A percentile compares a stretch with the other conserved stretches of the same genome.
These are phyloP conservation scores for Piromyces finnis DNA, from an alignment of 192 early-diverging fungal genomes.

Conservation along the genomic window DNA sequence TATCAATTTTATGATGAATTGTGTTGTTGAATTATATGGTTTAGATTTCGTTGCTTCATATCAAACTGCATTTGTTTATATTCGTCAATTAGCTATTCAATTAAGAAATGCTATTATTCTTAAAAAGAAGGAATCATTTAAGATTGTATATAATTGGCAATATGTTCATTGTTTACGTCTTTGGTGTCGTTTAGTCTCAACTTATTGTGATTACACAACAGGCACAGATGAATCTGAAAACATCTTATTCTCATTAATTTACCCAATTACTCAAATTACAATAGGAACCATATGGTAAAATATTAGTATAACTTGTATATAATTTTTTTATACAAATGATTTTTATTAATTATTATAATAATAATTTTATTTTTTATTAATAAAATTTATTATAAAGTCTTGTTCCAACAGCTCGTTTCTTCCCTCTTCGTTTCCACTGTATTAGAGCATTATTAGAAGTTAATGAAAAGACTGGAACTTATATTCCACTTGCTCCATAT, in stretches of 20 bases:
- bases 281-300: slow-evolving; percentile 37
- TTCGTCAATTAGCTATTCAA: slow-evolving; percentile 84
- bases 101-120: slow-evolving; percentile 73
- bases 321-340: not conserved
- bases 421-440: slow-evolving; percentile 82
- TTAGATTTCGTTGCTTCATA: slow-evolving; percentile 61
- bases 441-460: slow-evolving; percentile 53
- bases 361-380: not conserved
- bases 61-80: slow-evolving; percentile 81
- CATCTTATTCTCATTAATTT: slow-evolving; percentile 44
- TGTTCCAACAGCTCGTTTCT: slow-evolving; percentile 75
- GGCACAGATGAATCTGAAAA: slow-evolving; percentile 6
- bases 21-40: slow-evolving; percentile 75
- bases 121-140: slow-evolving; percentile 73
- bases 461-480: slow-evolving; percentile 47
- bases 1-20: slow-evolving; percentile 84
- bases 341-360: not conserved
- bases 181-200: slow-evolving; percentile 68
- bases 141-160: slow-evolving; percentile 92
- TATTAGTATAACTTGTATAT: not conserved
- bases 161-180: slow-evolving; percentile 81
- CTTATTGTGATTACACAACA: slow-evolving; percentile 36
- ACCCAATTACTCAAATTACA: slow-evolving; percentile 71
- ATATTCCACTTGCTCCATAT: slow-evolving; percentile 68
- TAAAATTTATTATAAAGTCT: slow-evolving; percentile 25